These are phyloP conservation scores for Debaryomycetaceae sp. DNA, from an alignment of 1,139 yeast genomes.

Conservation along the genomic window DNA sequence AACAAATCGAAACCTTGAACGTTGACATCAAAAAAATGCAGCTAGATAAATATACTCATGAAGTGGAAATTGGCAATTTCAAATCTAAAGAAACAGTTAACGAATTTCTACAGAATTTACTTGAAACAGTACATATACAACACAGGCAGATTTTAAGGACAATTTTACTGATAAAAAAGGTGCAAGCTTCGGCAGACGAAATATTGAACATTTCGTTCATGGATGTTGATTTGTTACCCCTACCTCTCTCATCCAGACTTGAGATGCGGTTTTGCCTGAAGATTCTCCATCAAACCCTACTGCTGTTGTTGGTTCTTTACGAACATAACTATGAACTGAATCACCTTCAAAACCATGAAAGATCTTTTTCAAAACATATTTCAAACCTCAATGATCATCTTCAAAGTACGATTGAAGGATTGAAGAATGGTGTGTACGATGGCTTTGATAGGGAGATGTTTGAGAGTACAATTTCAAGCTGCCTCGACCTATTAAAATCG, in stretches of 20 bases:
- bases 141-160: not conserved
- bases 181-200: not conserved
- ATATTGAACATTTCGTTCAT: no score
- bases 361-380: not conserved
- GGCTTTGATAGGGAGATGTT: not conserved
- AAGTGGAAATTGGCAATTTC: not conserved
- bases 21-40: slow-evolving; percentile 14
- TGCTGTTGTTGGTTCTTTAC: not conserved
- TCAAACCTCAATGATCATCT: not conserved
- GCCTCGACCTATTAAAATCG: not conserved
- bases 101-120: not conserved
- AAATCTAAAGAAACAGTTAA: not conserved
- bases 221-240: slow-evolving; percentile 10
- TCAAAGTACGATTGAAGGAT: not conserved
- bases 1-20: slow-evolving; percentile 14
- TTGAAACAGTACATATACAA: not conserved
- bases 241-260: not conserved
- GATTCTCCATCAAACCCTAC: not conserved
- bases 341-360: not conserved
- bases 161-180: not conserved
- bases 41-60: slow-evolving; percentile 8
- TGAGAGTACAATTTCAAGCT: not conserved
- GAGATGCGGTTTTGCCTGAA: not conserved
- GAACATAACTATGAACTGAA: not conserved
- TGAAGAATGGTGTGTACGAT: not conserved